Base-by-base conservation (phyloP, 2,329 filamentous ascomycete genomes). In the Fusarium chlamydosporum region DNA sequence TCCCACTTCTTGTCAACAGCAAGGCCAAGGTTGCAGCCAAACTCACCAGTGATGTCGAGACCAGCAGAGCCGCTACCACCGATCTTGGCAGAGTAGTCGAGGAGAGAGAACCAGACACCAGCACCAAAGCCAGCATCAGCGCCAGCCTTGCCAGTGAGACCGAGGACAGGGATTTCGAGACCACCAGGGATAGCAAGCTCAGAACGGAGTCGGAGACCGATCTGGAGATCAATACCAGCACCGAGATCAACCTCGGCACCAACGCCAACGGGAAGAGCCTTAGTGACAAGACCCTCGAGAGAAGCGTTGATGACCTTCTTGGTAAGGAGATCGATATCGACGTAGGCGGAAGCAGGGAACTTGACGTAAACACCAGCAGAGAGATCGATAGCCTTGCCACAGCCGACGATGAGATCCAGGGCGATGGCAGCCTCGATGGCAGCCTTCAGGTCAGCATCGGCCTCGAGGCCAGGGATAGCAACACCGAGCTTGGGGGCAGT, bases 351-450 rank as follows among this genome's bases (percentile, higher is more conserved):
- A 16, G 86, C 82, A 29, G 83, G 80, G 4, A 88, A 78, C 70
- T 82, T 80, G 53, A 88, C 78, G 66, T 86, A 84, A 46, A 75
- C 68, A 52, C 73, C 73, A 59, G 81, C 85, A 43, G 79, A 82
- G 27, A 88, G 79, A 63, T 86, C 84, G 38, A 88, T 77, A 27
- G 78, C 78, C 4, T 81, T 81, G 10, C 83, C 78, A 2, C 82
- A 79, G 50, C 77, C 80, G 31, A 88, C 75, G 37, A 88, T 79
- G 4, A 89, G 79, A 68, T 88, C 86, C 6, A 88, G 77, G 23
- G 79, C 79, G 52, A 88, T 80, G 4, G 85, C 74, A 10, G 83
- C 79, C 4, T 84, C 79, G 54, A 88, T 80, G 2, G 85, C 74
- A 10, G 83, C 79, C 6, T 84, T 84, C 16, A 86, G 73, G 20